Base-by-base conservation (phyloP, 2,329 filamentous ascomycete genomes). In the Mariannaea sp. region DNA sequence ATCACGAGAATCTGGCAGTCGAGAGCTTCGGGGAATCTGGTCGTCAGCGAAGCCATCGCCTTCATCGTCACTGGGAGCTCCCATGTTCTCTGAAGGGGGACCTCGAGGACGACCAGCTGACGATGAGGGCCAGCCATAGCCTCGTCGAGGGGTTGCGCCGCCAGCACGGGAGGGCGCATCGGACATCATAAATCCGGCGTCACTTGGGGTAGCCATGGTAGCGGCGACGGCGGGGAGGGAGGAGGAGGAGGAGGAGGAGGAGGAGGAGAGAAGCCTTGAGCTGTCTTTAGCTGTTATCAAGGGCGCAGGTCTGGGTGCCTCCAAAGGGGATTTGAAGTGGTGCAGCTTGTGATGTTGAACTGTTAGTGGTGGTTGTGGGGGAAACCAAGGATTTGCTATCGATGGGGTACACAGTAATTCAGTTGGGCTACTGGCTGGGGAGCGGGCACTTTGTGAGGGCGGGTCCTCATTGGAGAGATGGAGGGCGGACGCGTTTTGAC, bases 31-130 rank as follows among this genome's bases (percentile, higher is more conserved):
- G 1, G 83, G 83, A 8, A 86, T 76, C 68, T 86, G 83, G 64
- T 87, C 84, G 65, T 87, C 84, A 52, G 80, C 83, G 60, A 86
- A 86, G 4, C 82, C 83, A 59, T 84, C 81, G 8, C 73, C 80
- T 62, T 83, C 83, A 52, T 86, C 82, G 53, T 87, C 84, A 58
- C 83, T 86, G n/a, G 77, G 76, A 16, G 47, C 40, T 14, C 79
- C 83, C 56, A 80, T 66, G 57, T 80, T 85, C 70, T 87, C 84
- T 4, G 84, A 86, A 1, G 82, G 84, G n/a, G 83, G 84, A 0
- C 76, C 82, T 60, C 80, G 73, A 20, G 82, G 81, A 30, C 81
- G 77, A 12, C 76, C 72, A 30, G 77, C 75, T 6, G 81, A 82
- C 7, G 81, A 83, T 36, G 79, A 78, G 52, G 77, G 76, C 47